Evolutionary conservation across 768 basidiomycete genomes (phyloP), one percentile per base, ranked within the genome.

Genomic region (Paxillus rubicundulus): DNA sequence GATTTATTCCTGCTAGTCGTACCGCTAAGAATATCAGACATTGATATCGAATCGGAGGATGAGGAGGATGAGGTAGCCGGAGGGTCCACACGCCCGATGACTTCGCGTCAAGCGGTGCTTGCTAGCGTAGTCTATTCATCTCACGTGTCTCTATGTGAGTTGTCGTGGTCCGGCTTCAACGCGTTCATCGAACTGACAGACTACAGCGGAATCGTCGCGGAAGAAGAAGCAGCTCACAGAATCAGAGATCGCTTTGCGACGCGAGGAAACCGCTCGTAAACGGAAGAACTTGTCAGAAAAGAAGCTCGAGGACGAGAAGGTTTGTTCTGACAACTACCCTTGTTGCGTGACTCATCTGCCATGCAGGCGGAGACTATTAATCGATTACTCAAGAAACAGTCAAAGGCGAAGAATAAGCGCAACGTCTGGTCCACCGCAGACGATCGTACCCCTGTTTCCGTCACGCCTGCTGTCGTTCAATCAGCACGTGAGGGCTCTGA

Each of bases 261-360:
- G 86, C 17, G 88, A 92, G 60, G 92, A 94, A 64, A 89, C 86
- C 0, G 88, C 89, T 0, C 74, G 90, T 34, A 93, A 92, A 70
- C 77, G 92, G 47, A 87, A 82, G 61, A 87, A 89, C 60, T 70
- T 92, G 40, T 82, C 81, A 6, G 89, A 92, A 69, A 90, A 90
- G 73, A 89, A 87, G 68, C 74, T 91, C 4, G 87, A 90, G 63
- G 89, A 92, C 52, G 90, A 92, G 69, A 91, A 89, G 81, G 90
- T 85, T 49, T 47, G 65, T 58, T 13, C 20, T 47, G 16, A 2
- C 5, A 2, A 9, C 13, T 9, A 1, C 4, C 24, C 8, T 8
- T 12, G 6, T 16, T 16, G 6, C 13, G 27, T 33, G 10, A 27
- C 33, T 52, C n/a, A 17, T 9, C 21, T 33, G 33, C 30, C 18